Base-by-base conservation (phyloP, 2,329 filamentous ascomycete species). In the Bipolaris bicolor region DNA sequence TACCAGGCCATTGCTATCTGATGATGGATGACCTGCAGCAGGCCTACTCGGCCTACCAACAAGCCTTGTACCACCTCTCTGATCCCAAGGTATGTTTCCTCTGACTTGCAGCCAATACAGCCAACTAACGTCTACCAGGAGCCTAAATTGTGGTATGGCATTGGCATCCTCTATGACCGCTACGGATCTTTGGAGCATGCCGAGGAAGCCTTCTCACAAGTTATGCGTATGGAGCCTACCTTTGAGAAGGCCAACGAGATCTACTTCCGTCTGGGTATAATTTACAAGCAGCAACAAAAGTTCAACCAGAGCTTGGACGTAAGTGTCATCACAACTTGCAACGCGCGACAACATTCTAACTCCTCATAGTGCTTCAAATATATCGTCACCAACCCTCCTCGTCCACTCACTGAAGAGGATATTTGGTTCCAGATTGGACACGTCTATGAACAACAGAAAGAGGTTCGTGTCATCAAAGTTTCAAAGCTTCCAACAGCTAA, bases 391-490 rank as follows among this genome's bases (percentile, higher is more conserved):
- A 93, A 96, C 51, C 94, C 95, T 26, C 95, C 95, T 3, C 88
- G 91, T 3, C 95, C 95, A 2, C 78, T 99, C 68, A 97, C 93
- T 0, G 93, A 98, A 76, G 94, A 98, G 77, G 95, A 99, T 69
- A 99, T 99, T 59, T 98, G 94, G 94, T 99, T 99, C 81, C 95
- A 99, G 78, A 98, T 99, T 72, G 95, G 95, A 24, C 95, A 99
- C 76, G 95, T 99, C 48, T 93, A 99, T 71, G 95, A 99, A 75
- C 95, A 98, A 72, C 94, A 98, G 78, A 98, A 98, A 83, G 95
- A 99, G 72, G 93, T 97, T 83, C 80, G 92, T 84, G 20, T 29
- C 5, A n/a, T 22, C 36, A 36, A n/a, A 7, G 22, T 13, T 3
- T 5, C 9, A 40, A 4, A 26, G 1, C 15, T 16, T 33, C 34